Base-by-base conservation (phyloP, 139 green algal species). In the Auxenochlorella pyrenoidosa region DNA sequence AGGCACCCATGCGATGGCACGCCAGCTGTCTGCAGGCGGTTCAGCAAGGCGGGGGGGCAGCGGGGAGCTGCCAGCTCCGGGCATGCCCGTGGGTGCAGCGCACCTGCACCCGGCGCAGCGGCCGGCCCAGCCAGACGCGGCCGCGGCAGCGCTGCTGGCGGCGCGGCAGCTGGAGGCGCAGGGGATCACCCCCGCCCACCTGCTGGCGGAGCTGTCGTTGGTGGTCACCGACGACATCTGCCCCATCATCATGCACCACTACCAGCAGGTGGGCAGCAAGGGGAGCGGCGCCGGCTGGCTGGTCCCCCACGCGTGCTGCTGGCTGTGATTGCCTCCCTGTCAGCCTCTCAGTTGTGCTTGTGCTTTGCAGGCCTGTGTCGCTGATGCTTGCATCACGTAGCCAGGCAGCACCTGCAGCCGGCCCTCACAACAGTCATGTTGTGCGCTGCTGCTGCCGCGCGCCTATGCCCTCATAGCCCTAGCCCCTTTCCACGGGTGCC, bases 221-320 rank as follows among this genome's bases (percentile, higher is more conserved):
- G 41, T 89, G 13, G 63, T 91, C 12, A 44, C 58, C 38, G 6
- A 79, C 32, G 40, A 58, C 21, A 40, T 91, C 30, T 66, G n/a
- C 5, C 83, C 88, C 4, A 59, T 86, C 40, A 75, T 92, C 30
- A 79, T 75, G 54, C 89, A 90, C 81, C 81, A 88, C 38, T 76
- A 79, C 16, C 89, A 92, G 82, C 89, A 87, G 86, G 86, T 90
- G 71, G 51, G 76, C 2, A 24, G 54, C 54, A 58, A 12, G 47
- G 47, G 6, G 47, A 12, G 47, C n/a, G n/a, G n/a, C n/a, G n/a
- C n/a, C n/a, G n/a, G n/a, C n/a, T n/a, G n/a, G n/a, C n/a, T n/a
- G n/a, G n/a, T n/a, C n/a, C n/a, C n/a, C n/a, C n/a, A n/a, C n/a
- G n/a, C n/a, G n/a, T n/a, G n/a, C n/a, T n/a, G n/a, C n/a, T n/a